Base-by-base conservation (phyloP, 2,329 filamentous ascomycete genomes). In the Didymella keratinophila region DNA sequence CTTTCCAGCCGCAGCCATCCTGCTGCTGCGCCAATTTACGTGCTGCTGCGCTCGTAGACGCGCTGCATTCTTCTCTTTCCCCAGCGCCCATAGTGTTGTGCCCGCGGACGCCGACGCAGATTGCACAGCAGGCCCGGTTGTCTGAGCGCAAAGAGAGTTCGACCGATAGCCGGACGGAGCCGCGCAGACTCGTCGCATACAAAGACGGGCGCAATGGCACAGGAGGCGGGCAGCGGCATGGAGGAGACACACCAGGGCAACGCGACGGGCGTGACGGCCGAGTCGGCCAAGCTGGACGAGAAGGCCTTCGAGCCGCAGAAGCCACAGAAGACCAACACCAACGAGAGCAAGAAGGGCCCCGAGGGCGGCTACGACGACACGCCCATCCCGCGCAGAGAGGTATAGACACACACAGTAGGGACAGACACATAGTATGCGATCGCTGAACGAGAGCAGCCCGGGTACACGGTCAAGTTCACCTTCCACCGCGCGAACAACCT, bases 401-500 rank as follows among this genome's bases (percentile, higher is more conserved):
- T 58, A 58, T 14, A 27, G 23, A n/a, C 23, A 25, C 23, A 25
- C 23, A 25, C 23, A 25, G 23, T 25, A 25, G 23, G 23, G 23
- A 25, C n/a, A n/a, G n/a, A n/a, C n/a, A n/a, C n/a, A n/a, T n/a
- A n/a, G n/a, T n/a, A n/a, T n/a, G 34, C 20, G 5, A 34, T 34
- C 32, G 56, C 56, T 58, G 56, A 58, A 58, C 50, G 44, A 46
- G 30, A 87, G 4, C 88, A 89, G 9, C 87, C 89, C 8, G 93
- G 93, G 25, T 97, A 90, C 78, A 97, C 92, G 0, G 75, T 97
- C 64, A 90, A 89, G 73, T 89, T 98, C 78, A 93, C 87, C 49
- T 92, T 98, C 73, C 89, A 94, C 75, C 84, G 86, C 58, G 94
- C 93, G 1, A 81, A 82, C 61, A 93, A 96, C 72, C 85, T 98